A percentile compares a stretch with the other conserved stretches of the same genome.
Conservation (phyloP, 352 stramenopile species). For the Phytophthora pluvialis region DNA sequence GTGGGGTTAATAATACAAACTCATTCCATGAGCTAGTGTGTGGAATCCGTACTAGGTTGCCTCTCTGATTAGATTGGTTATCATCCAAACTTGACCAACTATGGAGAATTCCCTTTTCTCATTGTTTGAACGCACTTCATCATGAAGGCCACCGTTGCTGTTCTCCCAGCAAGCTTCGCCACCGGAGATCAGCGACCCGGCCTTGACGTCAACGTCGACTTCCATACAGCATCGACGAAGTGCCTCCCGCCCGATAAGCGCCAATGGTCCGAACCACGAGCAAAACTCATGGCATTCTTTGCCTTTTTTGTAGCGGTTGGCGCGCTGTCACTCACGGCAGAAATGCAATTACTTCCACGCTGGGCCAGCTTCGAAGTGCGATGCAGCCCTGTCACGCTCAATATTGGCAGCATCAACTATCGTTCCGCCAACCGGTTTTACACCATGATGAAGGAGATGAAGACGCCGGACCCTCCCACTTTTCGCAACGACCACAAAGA, state of each 20-base stretch:
- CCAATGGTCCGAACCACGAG: constrained; percentile 1
- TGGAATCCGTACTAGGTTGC: too few relatives aligned
- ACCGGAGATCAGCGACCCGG: too few relatives aligned
- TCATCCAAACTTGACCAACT: too few relatives aligned
- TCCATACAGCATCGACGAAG: constrained; percentile 3
- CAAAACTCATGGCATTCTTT: constrained; percentile 10
- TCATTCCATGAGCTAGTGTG: too few relatives aligned
- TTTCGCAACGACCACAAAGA: constrained; percentile 23
- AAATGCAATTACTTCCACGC: constrained; percentile 10
- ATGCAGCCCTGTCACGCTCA: constrained; percentile 8
- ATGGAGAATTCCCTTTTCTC: too few relatives aligned
- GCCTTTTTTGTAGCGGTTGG: neutral
- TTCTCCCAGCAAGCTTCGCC: too few relatives aligned
- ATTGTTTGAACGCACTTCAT: too few relatives aligned
- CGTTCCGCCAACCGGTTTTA: constrained; percentile 18
- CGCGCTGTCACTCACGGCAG: constrained; percentile 2
- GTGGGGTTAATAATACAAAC: too few relatives aligned
- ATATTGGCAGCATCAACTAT: constrained; percentile 2
- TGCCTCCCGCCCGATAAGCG: neutral
- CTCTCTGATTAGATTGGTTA: too few relatives aligned
- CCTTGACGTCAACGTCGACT: neutral
- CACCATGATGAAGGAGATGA: constrained; percentile 18
- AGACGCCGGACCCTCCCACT: constrained; percentile 8
- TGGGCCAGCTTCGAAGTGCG: constrained; percentile 14
- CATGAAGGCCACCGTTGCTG: too few relatives aligned